These are phyloP conservation scores for Fraxinus dipetala DNA, from an alignment of 305 asterid species.

Conservation along the genomic window DNA sequence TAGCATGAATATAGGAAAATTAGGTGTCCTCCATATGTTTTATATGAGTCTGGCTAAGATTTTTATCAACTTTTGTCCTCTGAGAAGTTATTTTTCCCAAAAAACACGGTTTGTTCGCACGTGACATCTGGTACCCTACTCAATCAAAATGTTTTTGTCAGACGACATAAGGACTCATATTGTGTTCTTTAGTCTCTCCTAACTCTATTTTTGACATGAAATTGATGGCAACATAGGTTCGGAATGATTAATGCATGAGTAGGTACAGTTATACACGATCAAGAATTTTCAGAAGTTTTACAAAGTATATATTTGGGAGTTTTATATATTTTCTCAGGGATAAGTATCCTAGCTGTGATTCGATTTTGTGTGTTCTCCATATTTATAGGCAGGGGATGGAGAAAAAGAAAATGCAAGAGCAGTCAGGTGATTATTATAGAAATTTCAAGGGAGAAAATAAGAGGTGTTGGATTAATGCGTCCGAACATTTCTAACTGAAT, in stretches of 20 bases:
- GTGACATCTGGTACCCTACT: not conserved
- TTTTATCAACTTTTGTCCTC: not conserved
- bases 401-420: not conserved
- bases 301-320: not conserved
- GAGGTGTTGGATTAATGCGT: not conserved
- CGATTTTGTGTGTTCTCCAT: not conserved
- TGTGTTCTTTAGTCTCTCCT: not conserved
- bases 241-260: not conserved
- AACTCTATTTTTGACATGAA: not conserved
- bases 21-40: not conserved
- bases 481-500: not conserved
- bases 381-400: not conserved
- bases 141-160: not conserved
- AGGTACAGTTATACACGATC: not conserved
- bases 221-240: not conserved
- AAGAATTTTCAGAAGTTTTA: not conserved
- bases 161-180: not conserved
- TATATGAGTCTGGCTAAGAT: not conserved
- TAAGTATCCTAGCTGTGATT: not conserved
- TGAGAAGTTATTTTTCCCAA: not conserved
- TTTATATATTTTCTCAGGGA: not conserved
- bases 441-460: not conserved
- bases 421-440: not conserved
- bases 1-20: conserved; percentile 1
- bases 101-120: not conserved